A percentile compares a stretch with the other conserved stretches of the same genome.
Conservation (phyloP, 257 asterid species). For the Penstemon newberryi region DNA sequence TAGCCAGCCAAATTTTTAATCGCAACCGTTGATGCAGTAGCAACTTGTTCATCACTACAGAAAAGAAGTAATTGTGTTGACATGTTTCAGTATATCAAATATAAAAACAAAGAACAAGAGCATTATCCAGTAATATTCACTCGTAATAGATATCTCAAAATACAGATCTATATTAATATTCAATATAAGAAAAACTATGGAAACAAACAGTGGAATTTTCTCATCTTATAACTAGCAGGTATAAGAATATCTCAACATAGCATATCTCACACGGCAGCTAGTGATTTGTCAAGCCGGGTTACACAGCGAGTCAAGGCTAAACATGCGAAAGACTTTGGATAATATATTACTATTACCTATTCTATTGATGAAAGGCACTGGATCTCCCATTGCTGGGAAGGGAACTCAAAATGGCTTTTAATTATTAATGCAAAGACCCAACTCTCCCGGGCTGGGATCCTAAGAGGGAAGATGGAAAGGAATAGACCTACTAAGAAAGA, state of each 20-base stretch:
- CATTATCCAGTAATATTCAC: conserved; percentile 3
- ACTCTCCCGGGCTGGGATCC: too few species aligned
- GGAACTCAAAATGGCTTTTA: too few species aligned
- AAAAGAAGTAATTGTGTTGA: conserved; percentile 14
- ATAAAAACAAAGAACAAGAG: background rate
- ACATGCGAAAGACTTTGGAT: too few species aligned
- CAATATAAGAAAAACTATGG: conserved; percentile 1
- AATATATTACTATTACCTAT: too few species aligned
- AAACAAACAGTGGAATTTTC: background rate
- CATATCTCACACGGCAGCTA: too few species aligned
- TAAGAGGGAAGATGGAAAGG: too few species aligned
- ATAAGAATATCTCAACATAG: conserved; percentile 2
- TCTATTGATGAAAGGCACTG: too few species aligned
- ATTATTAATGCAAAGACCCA: too few species aligned
- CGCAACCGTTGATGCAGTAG: conserved; percentile 72
- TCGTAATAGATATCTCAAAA: background rate
- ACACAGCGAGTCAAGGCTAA: too few species aligned
- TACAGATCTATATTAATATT: background rate
- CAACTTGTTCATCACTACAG: conserved; percentile 82
- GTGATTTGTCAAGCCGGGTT: too few species aligned
- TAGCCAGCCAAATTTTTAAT: conserved; percentile 56
- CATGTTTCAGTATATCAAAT: conserved; percentile 9
- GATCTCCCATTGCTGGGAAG: too few species aligned
- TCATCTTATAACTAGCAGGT: background rate
- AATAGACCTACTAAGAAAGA: too few species aligned